Base-by-base conservation (phyloP, 768 basidiomycete species). In the Melanogaster broomeanus region DNA sequence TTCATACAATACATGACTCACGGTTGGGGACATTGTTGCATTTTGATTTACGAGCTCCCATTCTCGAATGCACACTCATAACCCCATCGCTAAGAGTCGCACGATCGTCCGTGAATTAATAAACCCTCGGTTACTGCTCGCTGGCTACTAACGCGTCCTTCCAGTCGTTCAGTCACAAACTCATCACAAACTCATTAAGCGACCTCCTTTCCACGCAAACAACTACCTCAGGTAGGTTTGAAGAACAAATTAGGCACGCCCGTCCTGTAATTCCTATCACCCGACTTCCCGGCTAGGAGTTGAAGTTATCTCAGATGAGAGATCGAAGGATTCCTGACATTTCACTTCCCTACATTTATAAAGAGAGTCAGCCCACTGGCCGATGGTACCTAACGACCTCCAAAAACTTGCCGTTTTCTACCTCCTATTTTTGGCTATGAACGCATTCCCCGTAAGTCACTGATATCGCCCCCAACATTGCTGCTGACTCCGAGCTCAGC, bases 401-500 rank as follows among this genome's bases (percentile, higher is more conserved):
- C 55, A 46, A 12, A 30, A 43, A 51, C 48, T 35, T 19, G 31
- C 44, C 51, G 55, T 61, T 52, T 34, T 12, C n/a, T 21, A 21
- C 62, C 77, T 66, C 63, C 71, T 84, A 80, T 83, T 83, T n/a
- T 81, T 79, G 84, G 79, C 81, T 85, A 87, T 87, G 85, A 88
- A 87, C 75, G 76, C 74, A 54, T 83, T 80, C 67, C 79, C 81
- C 33, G 82, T 87, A 61, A 57, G 84, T 72, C 22, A 24, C 34
- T 45, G 27, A 37, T 39, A 30, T 33, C 46, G 28, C 50, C 43
- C 34, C 40, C 31, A 35, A 46, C 46, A 44, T 35, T 18, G 41
- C 42, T 48, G 37, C 55, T 59, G 64, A 66, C 56, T 52, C 49
- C 19, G 37, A 50, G 44, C 48, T 48, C 42, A 90, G 88, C 73